Conservation (phyloP, 1,139 yeast genomes). For the Candida tropicalis region DNA sequence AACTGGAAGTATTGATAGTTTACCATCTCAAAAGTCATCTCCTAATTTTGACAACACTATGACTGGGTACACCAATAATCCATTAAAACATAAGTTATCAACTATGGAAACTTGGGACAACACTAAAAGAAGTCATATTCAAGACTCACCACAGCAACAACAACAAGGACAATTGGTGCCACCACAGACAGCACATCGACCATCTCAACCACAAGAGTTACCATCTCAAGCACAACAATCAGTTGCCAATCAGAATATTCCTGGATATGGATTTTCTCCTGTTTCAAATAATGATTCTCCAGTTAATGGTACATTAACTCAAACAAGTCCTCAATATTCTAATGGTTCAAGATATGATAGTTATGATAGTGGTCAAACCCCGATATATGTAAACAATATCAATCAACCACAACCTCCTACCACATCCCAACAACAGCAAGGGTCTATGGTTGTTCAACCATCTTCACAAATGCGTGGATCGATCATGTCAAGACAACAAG, state of each 20-base stretch:
- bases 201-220: no score
- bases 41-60: background rate
- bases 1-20: background rate
- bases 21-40: background rate
- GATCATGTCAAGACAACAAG: background rate
- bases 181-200: no score
- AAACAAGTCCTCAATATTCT: background rate
- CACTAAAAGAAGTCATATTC: constrained; percentile 1
- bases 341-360: background rate
- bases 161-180: constrained; percentile 1
- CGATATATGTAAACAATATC: constrained; percentile 3
- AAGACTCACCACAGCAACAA: constrained; percentile 3
- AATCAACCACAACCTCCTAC: constrained; percentile 1
- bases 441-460: no score
- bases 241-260: background rate
- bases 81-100: constrained; percentile 9
- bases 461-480: constrained; percentile 1
- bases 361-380: constrained; percentile 1
- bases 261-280: constrained; percentile 1
- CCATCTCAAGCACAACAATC: background rate
- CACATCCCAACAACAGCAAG: constrained; percentile 3
- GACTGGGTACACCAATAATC: background rate
- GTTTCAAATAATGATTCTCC: constrained; percentile 2
- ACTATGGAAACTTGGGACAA: constrained; percentile 6
- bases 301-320: background rate